Evolutionary conservation across 2,329 filamentous ascomycete species (phyloP).

Genomic region (Lecanicillium sp.): DNA sequence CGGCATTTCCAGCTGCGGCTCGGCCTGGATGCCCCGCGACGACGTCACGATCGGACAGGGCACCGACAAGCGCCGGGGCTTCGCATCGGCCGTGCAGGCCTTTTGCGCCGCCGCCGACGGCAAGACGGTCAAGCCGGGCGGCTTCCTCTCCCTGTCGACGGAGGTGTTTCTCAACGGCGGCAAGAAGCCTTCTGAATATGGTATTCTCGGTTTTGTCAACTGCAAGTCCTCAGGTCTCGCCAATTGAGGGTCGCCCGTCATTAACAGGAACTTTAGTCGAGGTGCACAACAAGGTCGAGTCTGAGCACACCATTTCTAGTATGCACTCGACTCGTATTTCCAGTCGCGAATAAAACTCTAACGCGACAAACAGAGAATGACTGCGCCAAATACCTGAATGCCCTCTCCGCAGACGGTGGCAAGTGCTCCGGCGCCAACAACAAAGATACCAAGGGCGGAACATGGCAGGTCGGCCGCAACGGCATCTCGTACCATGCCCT

Average conservation of each 20-base stretch:
- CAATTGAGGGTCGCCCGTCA: background rate
- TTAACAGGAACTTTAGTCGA: conserved; percentile 14
- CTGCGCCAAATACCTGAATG: conserved; percentile 12
- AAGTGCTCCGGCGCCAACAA: conserved; percentile 18
- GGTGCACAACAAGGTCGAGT: conserved; percentile 18
- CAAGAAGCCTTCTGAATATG: conserved; percentile 15
- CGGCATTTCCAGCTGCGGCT: conserved; percentile 18
- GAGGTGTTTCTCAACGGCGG: conserved; percentile 19
- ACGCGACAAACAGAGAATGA: background rate
- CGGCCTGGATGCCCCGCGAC: conserved; percentile 17
- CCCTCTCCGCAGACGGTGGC: conserved; percentile 16
- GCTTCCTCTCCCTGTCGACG: conserved; percentile 16
- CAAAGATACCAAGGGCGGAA: conserved; percentile 18
- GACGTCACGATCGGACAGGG: conserved; percentile 16
- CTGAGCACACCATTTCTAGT: conserved; percentile 15
- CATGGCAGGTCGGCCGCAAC: conserved; percentile 18
- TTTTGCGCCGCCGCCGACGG: conserved; percentile 17
- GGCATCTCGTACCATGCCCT: conserved; percentile 18
- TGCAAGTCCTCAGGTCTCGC: conserved; percentile 12
- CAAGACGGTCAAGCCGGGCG: conserved; percentile 14
- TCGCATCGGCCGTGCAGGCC: conserved; percentile 14
- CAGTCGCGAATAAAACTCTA: background rate
- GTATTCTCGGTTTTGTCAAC: conserved; percentile 17
- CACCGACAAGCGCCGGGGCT: conserved; percentile 16
- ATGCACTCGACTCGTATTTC: background rate